A percentile compares a stretch with the other conserved stretches of the same genome.
These are phyloP conservation scores for Rhizoclosmatium sp. DNA, from an alignment of 192 early-diverging fungal species.

Conservation along the genomic window DNA sequence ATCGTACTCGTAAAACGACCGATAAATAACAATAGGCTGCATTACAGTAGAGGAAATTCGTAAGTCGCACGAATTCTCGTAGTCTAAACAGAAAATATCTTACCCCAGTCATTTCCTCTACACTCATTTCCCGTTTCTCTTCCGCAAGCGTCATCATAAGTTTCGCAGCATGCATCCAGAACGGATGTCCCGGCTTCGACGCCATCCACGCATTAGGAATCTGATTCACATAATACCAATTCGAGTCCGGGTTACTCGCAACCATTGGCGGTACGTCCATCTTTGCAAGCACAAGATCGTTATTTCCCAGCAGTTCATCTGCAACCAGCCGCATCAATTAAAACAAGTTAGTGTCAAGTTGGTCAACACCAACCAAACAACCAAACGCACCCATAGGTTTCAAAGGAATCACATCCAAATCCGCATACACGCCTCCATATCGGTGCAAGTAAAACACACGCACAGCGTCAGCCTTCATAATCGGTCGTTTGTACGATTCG, in stretches of 20 bases:
- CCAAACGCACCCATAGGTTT: slow-evolving; percentile 7
- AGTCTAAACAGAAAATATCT: neutral
- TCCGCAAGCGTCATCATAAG: slow-evolving; percentile 31
- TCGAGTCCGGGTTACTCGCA: neutral
- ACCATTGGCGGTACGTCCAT: slow-evolving; percentile 1
- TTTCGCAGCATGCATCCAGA: slow-evolving; percentile 43
- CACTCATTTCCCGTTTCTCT: slow-evolving; percentile 1
- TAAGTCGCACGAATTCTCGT: neutral
- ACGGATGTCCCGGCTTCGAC: slow-evolving; percentile 47
- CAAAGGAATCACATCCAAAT: slow-evolving; percentile 41
- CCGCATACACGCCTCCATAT: slow-evolving; percentile 50
- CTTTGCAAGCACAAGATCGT: slow-evolving; percentile 13
- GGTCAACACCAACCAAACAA: neutral
- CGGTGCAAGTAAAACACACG: slow-evolving; percentile 48
- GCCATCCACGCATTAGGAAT: slow-evolving; percentile 57
- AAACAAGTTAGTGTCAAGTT: neutral
- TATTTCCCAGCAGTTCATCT: slow-evolving; percentile 9
- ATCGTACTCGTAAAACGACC: slow-evolving; percentile 2
- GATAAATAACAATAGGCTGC: slow-evolving; percentile 6
- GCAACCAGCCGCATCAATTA: too few relatives aligned
- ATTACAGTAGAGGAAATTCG: neutral
- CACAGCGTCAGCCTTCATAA: slow-evolving; percentile 44
- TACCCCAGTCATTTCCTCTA: slow-evolving; percentile 42
- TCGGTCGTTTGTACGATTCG: slow-evolving; percentile 28
- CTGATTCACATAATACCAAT: slow-evolving; percentile 19